phyloP scores from a whole-genome alignment of 1,139 yeast species.

The Kluyveromyces marxianus region DNA sequence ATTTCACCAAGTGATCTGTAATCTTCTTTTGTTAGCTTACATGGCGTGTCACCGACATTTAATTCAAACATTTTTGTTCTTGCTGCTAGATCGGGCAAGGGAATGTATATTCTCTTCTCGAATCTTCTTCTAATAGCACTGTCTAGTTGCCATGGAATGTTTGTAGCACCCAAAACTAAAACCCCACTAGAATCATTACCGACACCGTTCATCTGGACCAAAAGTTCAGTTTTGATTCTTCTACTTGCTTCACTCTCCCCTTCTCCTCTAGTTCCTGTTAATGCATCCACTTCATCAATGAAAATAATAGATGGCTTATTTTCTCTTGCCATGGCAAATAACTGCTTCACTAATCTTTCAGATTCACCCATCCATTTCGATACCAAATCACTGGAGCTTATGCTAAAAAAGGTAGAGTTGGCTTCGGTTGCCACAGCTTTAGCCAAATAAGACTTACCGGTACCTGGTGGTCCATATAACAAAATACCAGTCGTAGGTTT shows the following conservation, averaged over 20 bases:
- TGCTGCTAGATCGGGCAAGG: constrained; percentile 88
- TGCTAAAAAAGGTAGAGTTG: constrained; percentile 90
- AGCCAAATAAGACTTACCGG: constrained; percentile 95
- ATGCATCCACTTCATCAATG: constrained; percentile 96
- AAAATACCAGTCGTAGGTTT: constrained; percentile 90
- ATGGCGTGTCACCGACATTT: constrained; percentile 86
- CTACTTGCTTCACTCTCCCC: constrained; percentile 96
- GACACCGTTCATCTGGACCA: constrained; percentile 98
- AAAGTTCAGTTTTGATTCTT: constrained; percentile 89
- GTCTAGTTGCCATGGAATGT: constrained; percentile 98
- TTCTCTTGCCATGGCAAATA: constrained; percentile 93
- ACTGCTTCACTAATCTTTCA: constrained; percentile 88
- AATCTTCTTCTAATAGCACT: constrained; percentile 97
- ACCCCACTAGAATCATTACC: constrained; percentile 94
- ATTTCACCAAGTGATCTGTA: constrained; percentile 74
- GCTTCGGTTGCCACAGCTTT: constrained; percentile 99
- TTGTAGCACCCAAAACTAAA: constrained; percentile 92
- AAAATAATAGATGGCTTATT: constrained; percentile 91
- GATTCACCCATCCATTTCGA: constrained; percentile 99
- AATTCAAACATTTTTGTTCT: constrained; percentile 90
- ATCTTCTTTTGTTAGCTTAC: constrained; percentile 67
- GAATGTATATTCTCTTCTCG: constrained; percentile 88
- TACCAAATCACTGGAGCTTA: constrained; percentile 88
- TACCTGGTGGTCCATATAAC: constrained; percentile 97
- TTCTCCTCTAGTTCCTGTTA: constrained; percentile 97